Percentiles rank a stretch among this genome's conserved stretches.
These are phyloP conservation scores for Alternaria viburni DNA, from an alignment of 2,329 filamentous ascomycete genomes.

Conservation along the genomic window DNA sequence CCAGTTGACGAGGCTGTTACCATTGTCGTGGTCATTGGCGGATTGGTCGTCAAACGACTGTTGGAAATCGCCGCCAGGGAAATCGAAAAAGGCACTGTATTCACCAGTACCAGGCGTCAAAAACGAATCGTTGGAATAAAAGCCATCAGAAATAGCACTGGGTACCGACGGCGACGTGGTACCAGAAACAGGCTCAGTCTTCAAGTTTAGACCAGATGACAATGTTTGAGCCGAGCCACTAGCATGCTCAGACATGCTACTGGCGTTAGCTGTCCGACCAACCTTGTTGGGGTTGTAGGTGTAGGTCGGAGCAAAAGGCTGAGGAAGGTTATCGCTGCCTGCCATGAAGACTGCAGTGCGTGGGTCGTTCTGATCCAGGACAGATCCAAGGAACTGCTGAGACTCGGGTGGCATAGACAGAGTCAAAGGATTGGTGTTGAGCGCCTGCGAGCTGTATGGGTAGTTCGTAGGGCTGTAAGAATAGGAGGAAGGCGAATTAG, in stretches of 20 bases:
- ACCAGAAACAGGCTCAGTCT: constrained; percentile 19
- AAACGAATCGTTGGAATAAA: constrained; percentile 23
- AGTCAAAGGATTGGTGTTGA: constrained; percentile 54
- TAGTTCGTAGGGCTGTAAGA: constrained; percentile 31
- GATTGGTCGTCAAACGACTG: constrained; percentile 25
- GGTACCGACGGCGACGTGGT: constrained; percentile 25
- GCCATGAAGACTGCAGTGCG: constrained; percentile 56
- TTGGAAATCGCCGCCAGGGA: constrained; percentile 20
- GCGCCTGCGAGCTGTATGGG: constrained; percentile 34
- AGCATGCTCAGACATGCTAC: constrained; percentile 37
- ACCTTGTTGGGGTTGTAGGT: constrained; percentile 54
- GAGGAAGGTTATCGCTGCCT: constrained; percentile 50
- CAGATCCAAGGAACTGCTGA: constrained; percentile 59
- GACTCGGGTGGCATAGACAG: constrained; percentile 59
- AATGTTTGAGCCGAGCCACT: constrained; percentile 50
- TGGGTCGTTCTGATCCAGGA: constrained; percentile 54
- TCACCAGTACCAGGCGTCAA: constrained; percentile 30
- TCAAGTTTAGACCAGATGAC: constrained; percentile 42
- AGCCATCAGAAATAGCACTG: constrained; percentile 28
- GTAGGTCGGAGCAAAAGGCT: constrained; percentile 50
- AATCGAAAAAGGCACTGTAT: constrained; percentile 32
- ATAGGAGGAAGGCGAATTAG: constrained; percentile 26
- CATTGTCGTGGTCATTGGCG: constrained; percentile 25
- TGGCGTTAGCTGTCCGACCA: constrained; percentile 25
- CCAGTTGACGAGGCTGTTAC: constrained; percentile 33